Base-by-base conservation (phyloP, 2,329 filamentous ascomycete species). In the Aureobasidium sp. region DNA sequence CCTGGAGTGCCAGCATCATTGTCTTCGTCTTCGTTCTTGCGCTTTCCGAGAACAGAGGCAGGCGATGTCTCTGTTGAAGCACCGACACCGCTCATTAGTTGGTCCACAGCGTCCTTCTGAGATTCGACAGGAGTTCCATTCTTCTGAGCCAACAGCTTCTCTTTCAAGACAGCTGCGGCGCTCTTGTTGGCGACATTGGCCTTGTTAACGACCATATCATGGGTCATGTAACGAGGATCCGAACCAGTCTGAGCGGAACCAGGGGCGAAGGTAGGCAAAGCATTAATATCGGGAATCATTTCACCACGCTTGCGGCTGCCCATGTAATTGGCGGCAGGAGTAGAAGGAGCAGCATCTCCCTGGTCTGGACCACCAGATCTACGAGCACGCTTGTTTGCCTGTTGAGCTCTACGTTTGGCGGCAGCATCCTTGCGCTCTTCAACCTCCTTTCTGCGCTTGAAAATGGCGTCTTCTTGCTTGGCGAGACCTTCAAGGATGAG, bases 381-480 rank as follows among this genome's bases (percentile, higher is more conserved):
- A 16, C 59, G 53, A 15, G 59, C 52, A 61, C 68, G 67, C 47
- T 63, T 72, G 29, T 63, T 57, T 15, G 60, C 47, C 59, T 69
- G 68, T 44, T 92, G 75, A 72, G 89, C 92, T 64, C 91, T 83
- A 66, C 91, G 81, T 76, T 92, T 91, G 66, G 87, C 87, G 67
- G 87, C 87, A 42, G 90, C 90, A 68, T 92, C 89, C 64, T 88
- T 86, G 64, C 89, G 85, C 63, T 97, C 90, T 65, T 97, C 92
- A 1, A 85, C 84, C 73, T 97, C 88, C 72, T 91, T 90, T 67
- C 95, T 85, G 65, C 91, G 86, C 69, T 86, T 86, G 77, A 99
- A 99, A 62, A 99, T 99, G 15, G 86, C 86, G 73, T 96, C 90
- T 77, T 99, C 94, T 74, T 96, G 91, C 73, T 89, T 93, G 1